Conservation (phyloP, 805 yeast genomes). For the Ogataea salicorniae region DNA sequence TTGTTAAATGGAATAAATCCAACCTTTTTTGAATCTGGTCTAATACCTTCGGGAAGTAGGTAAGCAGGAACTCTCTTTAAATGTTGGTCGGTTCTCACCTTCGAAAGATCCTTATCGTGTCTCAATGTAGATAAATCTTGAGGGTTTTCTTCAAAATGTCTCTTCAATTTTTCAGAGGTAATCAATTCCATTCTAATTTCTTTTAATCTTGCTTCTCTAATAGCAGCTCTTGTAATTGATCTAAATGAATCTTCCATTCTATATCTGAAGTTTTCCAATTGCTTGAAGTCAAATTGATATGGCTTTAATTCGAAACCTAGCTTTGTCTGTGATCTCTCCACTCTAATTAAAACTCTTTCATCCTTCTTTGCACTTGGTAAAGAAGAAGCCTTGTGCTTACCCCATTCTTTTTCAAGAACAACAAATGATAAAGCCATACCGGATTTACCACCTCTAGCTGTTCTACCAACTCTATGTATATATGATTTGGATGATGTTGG, state of each 20-base stretch:
- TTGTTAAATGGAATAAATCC: conserved; percentile 75
- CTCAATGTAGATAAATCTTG: conserved; percentile 84
- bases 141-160: conserved; percentile 96
- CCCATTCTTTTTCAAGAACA: conserved; percentile 75
- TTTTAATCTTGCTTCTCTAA: conserved; percentile 88
- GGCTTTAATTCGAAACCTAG: conserved; percentile 75
- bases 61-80: conserved; percentile 91
- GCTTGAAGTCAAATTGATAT: conserved; percentile 84
- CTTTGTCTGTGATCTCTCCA: conserved; percentile 69
- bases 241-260: conserved; percentile 96
- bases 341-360: conserved; percentile 76
- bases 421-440: conserved; percentile 95
- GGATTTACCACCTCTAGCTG: conserved; percentile 94
- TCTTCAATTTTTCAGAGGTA: conserved; percentile 81
- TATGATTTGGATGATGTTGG: conserved; percentile 87
- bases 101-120: conserved; percentile 86
- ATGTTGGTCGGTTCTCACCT: conserved; percentile 76
- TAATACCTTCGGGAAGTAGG: conserved; percentile 73
- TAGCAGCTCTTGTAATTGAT: conserved; percentile 83
- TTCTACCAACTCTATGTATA: conserved; percentile 92
- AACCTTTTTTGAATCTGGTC: conserved; percentile 48
- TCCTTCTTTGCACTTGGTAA: conserved; percentile 70
- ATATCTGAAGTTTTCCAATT: conserved; percentile 92
- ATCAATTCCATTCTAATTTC: conserved; percentile 85
- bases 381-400: conserved; percentile 80